A percentile compares a stretch with the other conserved stretches of the same genome.
These are phyloP conservation scores for Carpinus fangiana DNA, from an alignment of 306 rosid genomes.

Conservation along the genomic window DNA sequence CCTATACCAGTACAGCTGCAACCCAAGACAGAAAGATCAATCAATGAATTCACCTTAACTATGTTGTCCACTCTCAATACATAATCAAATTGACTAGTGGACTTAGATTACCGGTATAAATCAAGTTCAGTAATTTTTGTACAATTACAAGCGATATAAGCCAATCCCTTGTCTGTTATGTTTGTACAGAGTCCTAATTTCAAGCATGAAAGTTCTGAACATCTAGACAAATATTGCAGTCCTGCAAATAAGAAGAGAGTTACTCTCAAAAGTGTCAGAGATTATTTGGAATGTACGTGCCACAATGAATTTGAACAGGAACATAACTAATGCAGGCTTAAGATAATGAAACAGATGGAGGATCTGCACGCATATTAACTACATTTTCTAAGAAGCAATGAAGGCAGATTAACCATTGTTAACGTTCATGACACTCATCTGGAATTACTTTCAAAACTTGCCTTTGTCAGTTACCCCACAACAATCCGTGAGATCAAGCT, in stretches of 20 bases:
- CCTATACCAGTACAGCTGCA: constrained; percentile 59
- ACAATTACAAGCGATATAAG: constrained; percentile 54
- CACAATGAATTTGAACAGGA: neutral
- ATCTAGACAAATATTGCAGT: constrained; percentile 53
- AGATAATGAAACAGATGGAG: neutral
- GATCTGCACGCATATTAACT: neutral
- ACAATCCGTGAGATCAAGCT: constrained; percentile 74
- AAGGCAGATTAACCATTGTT: neutral
- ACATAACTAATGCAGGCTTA: neutral
- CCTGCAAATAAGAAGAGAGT: constrained; percentile 37
- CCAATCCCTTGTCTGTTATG: constrained; percentile 65
- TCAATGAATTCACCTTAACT: constrained; percentile 7
- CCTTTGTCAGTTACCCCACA: constrained; percentile 58
- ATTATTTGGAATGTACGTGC: neutral
- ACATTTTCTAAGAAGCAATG: neutral
- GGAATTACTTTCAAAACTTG: constrained; percentile 18
- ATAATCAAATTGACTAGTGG: neutral
- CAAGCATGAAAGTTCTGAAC: constrained; percentile 46
- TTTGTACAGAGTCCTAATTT: constrained; percentile 70
- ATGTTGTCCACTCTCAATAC: constrained; percentile 4
- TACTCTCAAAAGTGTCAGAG: neutral
- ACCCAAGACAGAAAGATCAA: constrained; percentile 24
- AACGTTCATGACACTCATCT: neutral
- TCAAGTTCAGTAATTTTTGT: constrained; percentile 56
- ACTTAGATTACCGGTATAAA: constrained; percentile 60